These are phyloP conservation scores for Radiomyces spectabilis DNA, from an alignment of 192 early-diverging fungal species.

Conservation along the genomic window DNA sequence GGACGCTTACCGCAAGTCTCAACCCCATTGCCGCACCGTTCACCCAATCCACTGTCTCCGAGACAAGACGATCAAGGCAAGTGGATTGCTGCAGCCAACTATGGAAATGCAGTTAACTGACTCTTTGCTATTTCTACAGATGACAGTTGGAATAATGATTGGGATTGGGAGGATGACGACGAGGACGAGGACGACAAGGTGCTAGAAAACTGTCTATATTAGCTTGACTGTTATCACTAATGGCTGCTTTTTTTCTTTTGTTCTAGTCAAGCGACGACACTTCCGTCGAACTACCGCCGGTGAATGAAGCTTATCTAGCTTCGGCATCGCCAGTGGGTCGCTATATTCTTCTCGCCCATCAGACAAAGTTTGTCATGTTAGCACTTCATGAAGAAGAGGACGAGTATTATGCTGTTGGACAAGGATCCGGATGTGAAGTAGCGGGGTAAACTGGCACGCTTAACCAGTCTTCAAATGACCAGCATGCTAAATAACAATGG, in stretches of 20 bases:
- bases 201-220: neutral
- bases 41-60: too few relatives aligned
- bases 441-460: constrained; percentile 31
- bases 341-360: constrained; percentile 19
- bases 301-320: constrained; percentile 21
- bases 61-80: constrained; percentile 8
- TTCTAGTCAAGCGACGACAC: too few relatives aligned
- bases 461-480: too few relatives aligned
- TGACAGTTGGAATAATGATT: constrained; percentile 29
- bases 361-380: constrained; percentile 28
- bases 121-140: neutral
- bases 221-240: neutral
- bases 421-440: constrained; percentile 38
- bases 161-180: constrained; percentile 23
- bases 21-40: too few relatives aligned
- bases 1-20: constrained; percentile 24
- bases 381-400: constrained; percentile 10
- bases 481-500: neutral
- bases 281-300: constrained; percentile 9
- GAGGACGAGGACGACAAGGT: neutral
- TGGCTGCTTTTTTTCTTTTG: too few relatives aligned
- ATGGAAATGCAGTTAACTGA: too few relatives aligned
- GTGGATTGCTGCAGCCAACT: neutral
- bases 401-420: constrained; percentile 29
- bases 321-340: constrained; percentile 21